These are phyloP conservation scores for Aspergillus arachidicola DNA, from an alignment of 2,329 filamentous ascomycete genomes.

Conservation along the genomic window DNA sequence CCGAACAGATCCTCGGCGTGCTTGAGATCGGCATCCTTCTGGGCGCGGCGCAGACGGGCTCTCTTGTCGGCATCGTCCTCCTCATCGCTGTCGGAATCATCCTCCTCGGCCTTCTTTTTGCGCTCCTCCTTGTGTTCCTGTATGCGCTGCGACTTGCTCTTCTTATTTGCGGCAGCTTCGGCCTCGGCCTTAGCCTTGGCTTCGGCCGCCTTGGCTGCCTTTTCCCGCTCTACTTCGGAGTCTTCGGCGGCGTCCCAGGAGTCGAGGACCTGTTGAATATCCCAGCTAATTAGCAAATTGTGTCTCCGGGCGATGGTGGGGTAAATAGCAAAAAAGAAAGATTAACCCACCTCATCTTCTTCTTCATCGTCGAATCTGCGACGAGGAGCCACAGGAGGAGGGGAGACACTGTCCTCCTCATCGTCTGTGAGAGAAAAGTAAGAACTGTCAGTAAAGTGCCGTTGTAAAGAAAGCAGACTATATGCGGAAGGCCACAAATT, in stretches of 20 bases:
- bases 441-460: slow-evolving; percentile 8
- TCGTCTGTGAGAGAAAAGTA: slow-evolving; percentile 33
- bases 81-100: slow-evolving; percentile 60
- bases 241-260: slow-evolving; percentile 97
- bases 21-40: slow-evolving; percentile 85
- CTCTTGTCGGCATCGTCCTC: slow-evolving; percentile 71
- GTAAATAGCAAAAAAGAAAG: neutral
- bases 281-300: neutral
- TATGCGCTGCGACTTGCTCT: slow-evolving; percentile 83
- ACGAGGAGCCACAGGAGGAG: slow-evolving; percentile 51
- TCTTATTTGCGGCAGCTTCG: slow-evolving; percentile 86
- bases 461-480: neutral
- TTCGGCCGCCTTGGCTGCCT: slow-evolving; percentile 82
- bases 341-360: slow-evolving; percentile 70
- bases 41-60: slow-evolving; percentile 73
- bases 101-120: slow-evolving; percentile 60
- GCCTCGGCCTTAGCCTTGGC: slow-evolving; percentile 88
- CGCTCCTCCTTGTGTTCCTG: slow-evolving; percentile 73
- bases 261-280: slow-evolving; percentile 73
- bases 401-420: slow-evolving; percentile 57
- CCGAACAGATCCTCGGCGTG: slow-evolving; percentile 93
- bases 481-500: neutral
- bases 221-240: slow-evolving; percentile 94
- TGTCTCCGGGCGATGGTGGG: neutral
- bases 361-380: slow-evolving; percentile 93